phyloP scores from a whole-genome alignment of 176 grass and related monocot species.

The Musa acuminata region DNA sequence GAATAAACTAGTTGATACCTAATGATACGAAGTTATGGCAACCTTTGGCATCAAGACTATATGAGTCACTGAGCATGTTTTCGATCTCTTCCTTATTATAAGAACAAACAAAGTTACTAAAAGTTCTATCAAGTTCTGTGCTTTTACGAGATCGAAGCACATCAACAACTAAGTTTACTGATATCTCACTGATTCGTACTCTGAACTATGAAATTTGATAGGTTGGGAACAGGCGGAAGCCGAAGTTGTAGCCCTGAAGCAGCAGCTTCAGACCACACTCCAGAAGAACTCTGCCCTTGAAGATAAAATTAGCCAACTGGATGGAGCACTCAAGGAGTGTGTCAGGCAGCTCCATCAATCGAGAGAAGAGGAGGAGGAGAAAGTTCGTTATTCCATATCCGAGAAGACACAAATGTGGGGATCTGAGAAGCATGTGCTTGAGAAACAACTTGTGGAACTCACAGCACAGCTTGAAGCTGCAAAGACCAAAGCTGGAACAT shows the following conservation, averaged over 20 bases:
- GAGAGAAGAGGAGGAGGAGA: conserved; percentile 68
- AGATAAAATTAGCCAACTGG: conserved; percentile 63
- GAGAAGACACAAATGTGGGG: conserved; percentile 45
- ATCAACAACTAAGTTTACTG: too few relatives aligned
- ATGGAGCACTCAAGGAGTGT: conserved; percentile 80
- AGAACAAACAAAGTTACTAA: too few relatives aligned
- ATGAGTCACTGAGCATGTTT: too few relatives aligned
- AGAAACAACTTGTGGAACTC: conserved; percentile 39
- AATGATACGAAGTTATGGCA: too few relatives aligned
- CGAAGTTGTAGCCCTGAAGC: conserved; percentile 66
- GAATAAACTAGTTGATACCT: too few relatives aligned
- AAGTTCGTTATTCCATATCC: conserved; percentile 40
- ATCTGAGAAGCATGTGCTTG: conserved; percentile 43
- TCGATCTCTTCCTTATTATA: too few relatives aligned
- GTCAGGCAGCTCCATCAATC: conserved; percentile 71
- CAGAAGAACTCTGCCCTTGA: conserved; percentile 58
- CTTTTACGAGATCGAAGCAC: too few relatives aligned
- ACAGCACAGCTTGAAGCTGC: conserved; percentile 41
- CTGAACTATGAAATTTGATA: conserved; percentile 24
- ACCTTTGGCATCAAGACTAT: too few relatives aligned
- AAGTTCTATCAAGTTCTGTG: too few relatives aligned
- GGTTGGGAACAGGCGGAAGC: conserved; percentile 94
- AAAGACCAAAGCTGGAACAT: conserved; percentile 27
- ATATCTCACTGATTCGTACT: neutral
- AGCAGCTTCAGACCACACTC: conserved; percentile 51